Evolutionary conservation across 495 filamentous ascomycete species (phyloP).

Genomic region (Eremomyces bilateralis): DNA sequence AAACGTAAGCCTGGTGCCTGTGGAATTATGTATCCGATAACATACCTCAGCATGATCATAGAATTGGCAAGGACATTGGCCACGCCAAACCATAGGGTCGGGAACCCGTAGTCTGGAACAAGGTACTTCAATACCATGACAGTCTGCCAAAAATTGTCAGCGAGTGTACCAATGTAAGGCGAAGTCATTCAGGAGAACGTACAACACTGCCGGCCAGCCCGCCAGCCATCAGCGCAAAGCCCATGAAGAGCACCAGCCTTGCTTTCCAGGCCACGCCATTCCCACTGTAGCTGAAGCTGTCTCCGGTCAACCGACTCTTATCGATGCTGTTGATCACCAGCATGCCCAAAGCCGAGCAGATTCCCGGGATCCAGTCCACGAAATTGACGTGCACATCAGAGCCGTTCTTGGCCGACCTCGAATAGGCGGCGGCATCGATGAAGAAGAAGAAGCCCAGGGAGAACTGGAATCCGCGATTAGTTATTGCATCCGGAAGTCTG

Average conservation of each 20-base stretch:
- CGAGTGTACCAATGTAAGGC: no score
- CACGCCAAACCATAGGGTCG: conserved; percentile 79
- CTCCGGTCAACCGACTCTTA: conserved; percentile 66
- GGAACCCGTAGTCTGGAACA: conserved; percentile 54
- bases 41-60: conserved; percentile 69
- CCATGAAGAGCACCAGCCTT: conserved; percentile 80
- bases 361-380: conserved; percentile 94
- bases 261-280: conserved; percentile 91
- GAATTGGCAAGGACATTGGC: conserved; percentile 80
- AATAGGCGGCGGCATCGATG: conserved; percentile 79
- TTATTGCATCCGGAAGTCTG: background rate
- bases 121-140: conserved; percentile 86
- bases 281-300: conserved; percentile 72
- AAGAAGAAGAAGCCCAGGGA: conserved; percentile 92
- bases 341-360: conserved; percentile 89
- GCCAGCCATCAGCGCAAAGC: conserved; percentile 83
- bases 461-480: conserved; percentile 37
- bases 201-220: conserved; percentile 81
- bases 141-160: conserved; percentile 24
- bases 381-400: conserved; percentile 79
- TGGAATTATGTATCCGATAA: conserved; percentile 4
- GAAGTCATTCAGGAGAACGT: conserved; percentile 8
- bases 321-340: conserved; percentile 98
- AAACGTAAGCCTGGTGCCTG: background rate
- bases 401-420: conserved; percentile 53